Evolutionary conservation across 31 red algal species (phyloP).

Genomic region (Asparagopsis taxiformis): DNA sequence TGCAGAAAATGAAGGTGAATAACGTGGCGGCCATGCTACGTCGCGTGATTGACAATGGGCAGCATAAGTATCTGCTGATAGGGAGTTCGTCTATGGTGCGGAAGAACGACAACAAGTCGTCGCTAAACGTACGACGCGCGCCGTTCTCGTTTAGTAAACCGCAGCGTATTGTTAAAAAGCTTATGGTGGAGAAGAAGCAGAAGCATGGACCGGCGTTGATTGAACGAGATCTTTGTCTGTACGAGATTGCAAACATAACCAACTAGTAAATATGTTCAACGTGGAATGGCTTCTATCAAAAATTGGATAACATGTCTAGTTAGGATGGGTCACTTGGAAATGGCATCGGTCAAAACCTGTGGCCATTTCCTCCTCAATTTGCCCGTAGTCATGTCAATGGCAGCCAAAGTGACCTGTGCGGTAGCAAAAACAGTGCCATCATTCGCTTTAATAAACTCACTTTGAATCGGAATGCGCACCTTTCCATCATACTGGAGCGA

Average conservation of each 20-base stretch:
- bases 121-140: background rate
- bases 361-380: background rate
- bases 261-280: too few relatives aligned
- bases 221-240: background rate
- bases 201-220: background rate
- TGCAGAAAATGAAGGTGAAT: constrained; percentile 6
- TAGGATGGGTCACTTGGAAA: too few relatives aligned
- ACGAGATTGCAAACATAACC: background rate
- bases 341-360: background rate
- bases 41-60: background rate
- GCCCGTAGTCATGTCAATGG: constrained; percentile 1
- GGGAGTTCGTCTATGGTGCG: constrained; percentile 1
- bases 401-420: constrained; percentile 1
- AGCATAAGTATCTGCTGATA: constrained; percentile 14
- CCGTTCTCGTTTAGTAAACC: constrained; percentile 1
- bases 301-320: too few relatives aligned
- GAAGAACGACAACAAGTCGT: background rate
- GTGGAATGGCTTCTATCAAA: too few relatives aligned
- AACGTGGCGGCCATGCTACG: constrained; percentile 5
- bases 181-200: background rate
- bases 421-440: constrained; percentile 1
- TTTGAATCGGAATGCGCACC: constrained; percentile 8
- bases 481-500: background rate
- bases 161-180: background rate
- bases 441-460: background rate